These are phyloP conservation scores for Aspergillus pseudotamarii DNA, from an alignment of 2,329 filamentous ascomycete species.

Conservation along the genomic window DNA sequence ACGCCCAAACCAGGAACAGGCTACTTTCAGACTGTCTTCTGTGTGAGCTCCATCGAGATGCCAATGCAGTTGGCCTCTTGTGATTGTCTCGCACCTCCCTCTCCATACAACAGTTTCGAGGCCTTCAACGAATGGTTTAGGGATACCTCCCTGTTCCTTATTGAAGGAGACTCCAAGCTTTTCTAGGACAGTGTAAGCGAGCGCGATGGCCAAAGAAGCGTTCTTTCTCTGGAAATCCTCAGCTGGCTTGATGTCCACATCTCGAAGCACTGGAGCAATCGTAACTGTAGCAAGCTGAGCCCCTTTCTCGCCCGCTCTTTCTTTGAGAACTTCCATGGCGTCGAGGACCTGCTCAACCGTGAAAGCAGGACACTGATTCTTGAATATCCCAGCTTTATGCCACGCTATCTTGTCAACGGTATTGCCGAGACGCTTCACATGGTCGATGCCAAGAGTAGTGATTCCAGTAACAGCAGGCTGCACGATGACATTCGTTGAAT, in stretches of 20 bases:
- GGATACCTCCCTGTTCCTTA: conserved; percentile 12
- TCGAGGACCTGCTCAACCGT: conserved; percentile 56
- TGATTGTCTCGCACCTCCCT: conserved; percentile 39
- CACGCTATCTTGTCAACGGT: conserved; percentile 69
- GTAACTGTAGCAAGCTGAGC: conserved; percentile 26
- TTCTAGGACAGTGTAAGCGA: conserved; percentile 14
- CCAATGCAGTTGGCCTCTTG: conserved; percentile 32
- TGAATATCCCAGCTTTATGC: conserved; percentile 75
- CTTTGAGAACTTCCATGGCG: conserved; percentile 50
- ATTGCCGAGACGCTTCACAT: conserved; percentile 64
- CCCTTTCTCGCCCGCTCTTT: conserved; percentile 47
- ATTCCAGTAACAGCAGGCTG: conserved; percentile 63
- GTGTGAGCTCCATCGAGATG: conserved; percentile 50
- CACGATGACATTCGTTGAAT: conserved; percentile 69
- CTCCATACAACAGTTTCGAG: conserved; percentile 33
- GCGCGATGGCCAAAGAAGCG: conserved; percentile 33
- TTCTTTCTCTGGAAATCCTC: conserved; percentile 30
- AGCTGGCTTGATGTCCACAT: neutral
- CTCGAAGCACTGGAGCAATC: neutral
- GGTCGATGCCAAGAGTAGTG: conserved; percentile 69
- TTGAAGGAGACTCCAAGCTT: neutral
- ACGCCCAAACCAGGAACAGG: conserved; percentile 42
- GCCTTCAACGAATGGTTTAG: conserved; percentile 28
- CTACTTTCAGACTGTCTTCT: conserved; percentile 41
- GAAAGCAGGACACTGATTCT: conserved; percentile 60